Base-by-base conservation (phyloP, 371 early-diverging fungal genomes). In the Mucor sp. region DNA sequence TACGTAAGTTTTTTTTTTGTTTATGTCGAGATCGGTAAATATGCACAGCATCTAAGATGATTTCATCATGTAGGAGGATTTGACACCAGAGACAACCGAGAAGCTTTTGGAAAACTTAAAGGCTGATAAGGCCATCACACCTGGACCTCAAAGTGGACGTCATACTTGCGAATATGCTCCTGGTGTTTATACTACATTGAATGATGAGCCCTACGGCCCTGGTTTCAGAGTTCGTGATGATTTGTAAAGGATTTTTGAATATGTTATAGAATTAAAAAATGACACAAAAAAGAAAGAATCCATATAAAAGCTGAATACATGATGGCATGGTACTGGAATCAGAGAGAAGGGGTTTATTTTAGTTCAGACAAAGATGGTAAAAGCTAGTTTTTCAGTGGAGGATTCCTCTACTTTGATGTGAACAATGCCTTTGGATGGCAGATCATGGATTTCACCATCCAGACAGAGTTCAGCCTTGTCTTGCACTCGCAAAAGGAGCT, bases 11-110 rank as follows among this genome's bases (percentile, higher is more conserved):
- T 59, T 68, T 28, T 28, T 55, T 60, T 59, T n/a, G n/a, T n/a
- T n/a, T n/a, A n/a, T n/a, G n/a, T n/a, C n/a, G 12, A 6, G 41
- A 41, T 41, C 41, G 41, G 41, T 17, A 17, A 14, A 41, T 41
- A 17, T 41, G 41, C 17, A 17, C 60, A 17, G 41, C 17, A 41
- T 41, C 41, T 55, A 25, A 28, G 12, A 27, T 25, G 17, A 28
- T 17, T 25, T 55, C 21, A 55, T 55, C 8, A 27, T 33, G 43
- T 79, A 93, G 91, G 95, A 99, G 90, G 99, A 99, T 82, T 84
- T 99, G 77, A 98, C 98, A 15, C 92, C 97, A 43, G 95, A 95
- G 70, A 83, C 94, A 8, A 95, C 96, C 28, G 84, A 89, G 57
- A 91, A 90, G 82, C 85, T 99, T 59, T 79, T 99, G 58, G 92